Evolutionary conservation across 192 early-diverging fungal genomes (phyloP), one percentile per base, ranked within the genome.

Genomic region (Dissophora globulifera): DNA sequence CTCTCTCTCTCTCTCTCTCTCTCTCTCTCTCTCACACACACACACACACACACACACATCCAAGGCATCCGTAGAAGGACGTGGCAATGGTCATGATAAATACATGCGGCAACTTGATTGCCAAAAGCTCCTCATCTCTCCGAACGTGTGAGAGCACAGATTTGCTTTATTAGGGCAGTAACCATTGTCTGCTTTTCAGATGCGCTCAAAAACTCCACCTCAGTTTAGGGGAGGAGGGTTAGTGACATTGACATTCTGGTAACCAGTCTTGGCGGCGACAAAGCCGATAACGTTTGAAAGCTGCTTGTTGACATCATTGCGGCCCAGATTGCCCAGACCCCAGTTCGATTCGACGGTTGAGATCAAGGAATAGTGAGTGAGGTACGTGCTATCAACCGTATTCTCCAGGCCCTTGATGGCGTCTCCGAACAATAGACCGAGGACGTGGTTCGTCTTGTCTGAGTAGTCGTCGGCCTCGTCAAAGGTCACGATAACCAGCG

Each of bases 321-420:
- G 50, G 9, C 85, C 86, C 32, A 91, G 67, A 67, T 78, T 81
- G 15, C 75, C 81, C 13, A 92, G 69, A 56, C 69, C 80, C 85
- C 87, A 92, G 82, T 87, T 87, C 35, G 81, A 25, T 55, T 88
- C 85, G 10, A 87, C 58, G 17, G 91, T 90, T 17, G 81, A 74
- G 25, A 90, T 47, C 2, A 81, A 17, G 23, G 85, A 87, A 74
- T 88, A 91, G 59, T 92, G 91, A 17, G 80, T 82, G 54, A 89
- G 91, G 35, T 23, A 62, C 10, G 89, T 87, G 38, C 9, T 46
- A 71, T 92, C 91, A 6, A 22, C 46, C 19, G 78, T 79, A 46
- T 63, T 62, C 50, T 58, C 52, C 20, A 60, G 29, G 19, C n/a
- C 17, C 16, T 67, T 27, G 26, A 80, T 65, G 12, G 79, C 62